Conservation (phyloP, 345 rosid genomes). For the Eucalyptus pauciflora region DNA sequence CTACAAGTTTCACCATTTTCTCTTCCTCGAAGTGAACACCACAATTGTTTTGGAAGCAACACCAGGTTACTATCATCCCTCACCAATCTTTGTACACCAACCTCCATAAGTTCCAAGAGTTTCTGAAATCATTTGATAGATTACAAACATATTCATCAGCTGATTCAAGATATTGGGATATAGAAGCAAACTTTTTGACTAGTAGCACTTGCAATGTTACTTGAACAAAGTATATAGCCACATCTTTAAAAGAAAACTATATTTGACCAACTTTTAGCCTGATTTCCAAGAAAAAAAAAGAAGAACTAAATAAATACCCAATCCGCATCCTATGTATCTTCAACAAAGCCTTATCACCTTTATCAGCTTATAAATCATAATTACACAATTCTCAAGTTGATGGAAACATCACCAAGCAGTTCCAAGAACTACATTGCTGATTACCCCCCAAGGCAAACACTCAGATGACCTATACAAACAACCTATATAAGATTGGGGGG, state of each 20-base stretch:
- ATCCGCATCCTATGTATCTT: neutral
- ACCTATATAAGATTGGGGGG: neutral
- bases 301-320: neutral
- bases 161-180: neutral
- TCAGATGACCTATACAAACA: neutral
- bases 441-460: neutral
- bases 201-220: neutral
- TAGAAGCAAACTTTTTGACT: neutral
- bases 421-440: neutral
- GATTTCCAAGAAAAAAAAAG: neutral
- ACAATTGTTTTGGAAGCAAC: conserved; percentile 69
- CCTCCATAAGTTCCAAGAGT: conserved; percentile 29
- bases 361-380: neutral
- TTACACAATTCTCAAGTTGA: neutral
- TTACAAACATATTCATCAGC: neutral
- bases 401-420: neutral
- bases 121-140: conserved; percentile 14
- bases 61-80: conserved; percentile 44
- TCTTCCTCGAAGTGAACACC: conserved; percentile 50
- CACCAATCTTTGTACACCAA: conserved; percentile 15
- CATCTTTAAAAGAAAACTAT: neutral
- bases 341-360: neutral
- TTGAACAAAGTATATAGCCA: neutral
- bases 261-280: neutral
- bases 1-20: conserved; percentile 23